phyloP scores from a whole-genome alignment of 2,329 filamentous ascomycete species.

The Chaetomium strumarium region DNA sequence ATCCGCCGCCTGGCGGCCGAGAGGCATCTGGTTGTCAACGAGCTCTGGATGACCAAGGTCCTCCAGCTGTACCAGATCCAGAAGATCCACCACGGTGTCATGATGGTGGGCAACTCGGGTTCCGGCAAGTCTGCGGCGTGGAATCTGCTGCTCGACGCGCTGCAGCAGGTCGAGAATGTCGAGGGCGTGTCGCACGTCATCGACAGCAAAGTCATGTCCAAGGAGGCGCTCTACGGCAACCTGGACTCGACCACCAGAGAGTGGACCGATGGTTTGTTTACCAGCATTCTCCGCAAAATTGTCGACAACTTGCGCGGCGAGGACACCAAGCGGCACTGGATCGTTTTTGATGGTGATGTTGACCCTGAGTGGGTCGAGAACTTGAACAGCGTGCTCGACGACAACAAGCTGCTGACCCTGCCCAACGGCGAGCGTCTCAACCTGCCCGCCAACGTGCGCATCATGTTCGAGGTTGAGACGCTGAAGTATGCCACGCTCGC shows the following conservation, averaged over 20 bases:
- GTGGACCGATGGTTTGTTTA: slow-evolving; percentile 98
- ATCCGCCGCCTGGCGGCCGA: slow-evolving; percentile 79
- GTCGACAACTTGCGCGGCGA: slow-evolving; percentile 98
- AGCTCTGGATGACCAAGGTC: slow-evolving; percentile 96
- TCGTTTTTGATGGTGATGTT: slow-evolving; percentile 97
- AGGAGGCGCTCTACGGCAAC: slow-evolving; percentile 93
- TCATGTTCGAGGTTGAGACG: slow-evolving; percentile 99
- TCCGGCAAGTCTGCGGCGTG: slow-evolving; percentile 94
- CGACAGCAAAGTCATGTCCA: slow-evolving; percentile 99
- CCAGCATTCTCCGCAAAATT: slow-evolving; percentile 94
- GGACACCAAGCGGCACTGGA: slow-evolving; percentile 96
- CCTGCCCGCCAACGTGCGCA: slow-evolving; percentile 86
- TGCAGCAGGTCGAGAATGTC: slow-evolving; percentile 83
- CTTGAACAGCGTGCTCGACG: slow-evolving; percentile 97
- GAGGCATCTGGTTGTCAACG: slow-evolving; percentile 81
- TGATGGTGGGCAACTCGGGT: slow-evolving; percentile 99
- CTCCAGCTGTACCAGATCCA: slow-evolving; percentile 98
- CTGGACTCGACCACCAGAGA: slow-evolving; percentile 95
- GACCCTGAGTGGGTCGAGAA: slow-evolving; percentile 99
- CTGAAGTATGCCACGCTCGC: slow-evolving; percentile 95
- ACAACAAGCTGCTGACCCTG: slow-evolving; percentile 95
- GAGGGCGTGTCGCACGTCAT: slow-evolving; percentile 97
- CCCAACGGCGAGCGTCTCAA: slow-evolving; percentile 98
- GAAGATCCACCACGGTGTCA: slow-evolving; percentile 96
- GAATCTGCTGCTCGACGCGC: slow-evolving; percentile 83